These are phyloP conservation scores for Spiromastix sp. DNA, from an alignment of 2,329 filamentous ascomycete species.

Conservation along the genomic window DNA sequence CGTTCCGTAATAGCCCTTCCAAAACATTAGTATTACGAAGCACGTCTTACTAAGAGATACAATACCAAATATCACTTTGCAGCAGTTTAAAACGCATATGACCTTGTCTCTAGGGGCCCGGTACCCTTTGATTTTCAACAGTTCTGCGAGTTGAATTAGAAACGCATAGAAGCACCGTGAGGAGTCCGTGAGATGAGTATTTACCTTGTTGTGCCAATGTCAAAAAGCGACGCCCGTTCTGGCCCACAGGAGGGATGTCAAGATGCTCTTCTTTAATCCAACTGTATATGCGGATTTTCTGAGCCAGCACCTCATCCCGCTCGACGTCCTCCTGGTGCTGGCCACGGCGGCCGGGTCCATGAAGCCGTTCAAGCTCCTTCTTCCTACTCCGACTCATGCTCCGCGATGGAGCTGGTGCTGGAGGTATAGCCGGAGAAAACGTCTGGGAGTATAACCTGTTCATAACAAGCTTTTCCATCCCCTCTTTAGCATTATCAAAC, in stretches of 20 bases:
- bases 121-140: slow-evolving; percentile 93
- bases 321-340: slow-evolving; percentile 98
- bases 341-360: slow-evolving; percentile 75
- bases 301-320: slow-evolving; percentile 85
- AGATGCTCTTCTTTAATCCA: slow-evolving; percentile 92
- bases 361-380: slow-evolving; percentile 55
- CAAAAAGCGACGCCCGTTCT: slow-evolving; percentile 81
- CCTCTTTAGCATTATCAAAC: slow-evolving; percentile 95
- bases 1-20: slow-evolving; percentile 73
- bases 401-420: slow-evolving; percentile 57
- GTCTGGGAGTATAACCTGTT: slow-evolving; percentile 92
- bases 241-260: slow-evolving; percentile 75
- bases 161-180: background rate
- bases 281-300: slow-evolving; percentile 93
- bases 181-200: slow-evolving; percentile 9
- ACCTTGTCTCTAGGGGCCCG: slow-evolving; percentile 96
- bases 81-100: slow-evolving; percentile 95
- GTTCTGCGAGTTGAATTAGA: slow-evolving; percentile 47
- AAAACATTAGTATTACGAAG: too few relatives aligned
- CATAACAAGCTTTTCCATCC: slow-evolving; percentile 99
- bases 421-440: slow-evolving; percentile 85
- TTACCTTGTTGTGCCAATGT: slow-evolving; percentile 76
- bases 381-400: slow-evolving; percentile 54
- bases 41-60: slow-evolving; percentile 2
- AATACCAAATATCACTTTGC: slow-evolving; percentile 95